Evolutionary conservation across 495 filamentous ascomycete genomes (phyloP), one percentile per base, ranked within the genome.

Genomic region (Recurvomyces mirabilis): DNA sequence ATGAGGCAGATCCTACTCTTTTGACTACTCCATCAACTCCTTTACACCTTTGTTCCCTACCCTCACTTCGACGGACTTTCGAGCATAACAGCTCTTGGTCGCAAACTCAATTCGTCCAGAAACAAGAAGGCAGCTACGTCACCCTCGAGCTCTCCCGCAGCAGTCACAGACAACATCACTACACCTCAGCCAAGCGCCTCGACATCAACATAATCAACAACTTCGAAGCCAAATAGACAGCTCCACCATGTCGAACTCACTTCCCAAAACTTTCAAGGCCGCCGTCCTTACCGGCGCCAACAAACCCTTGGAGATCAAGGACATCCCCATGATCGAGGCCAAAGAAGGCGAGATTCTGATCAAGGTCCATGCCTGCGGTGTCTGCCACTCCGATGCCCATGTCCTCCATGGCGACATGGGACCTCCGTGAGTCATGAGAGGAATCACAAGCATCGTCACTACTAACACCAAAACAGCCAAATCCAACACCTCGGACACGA

Each of bases 231-330:
- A n/a, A n/a, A n/a, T n/a, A n/a, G n/a, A n/a, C n/a, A n/a, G n/a
- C 10, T 22, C 18, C 9, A 39, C 11, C 13, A 22, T 26, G 37
- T 12, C 37, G 11, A 5, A 9, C 5, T 38, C 43, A 4, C 53
- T 63, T 32, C 65, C 64, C 28, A 65, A 65, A 43, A 63, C 57
- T 9, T 66, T 49, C 54, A 58, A 56, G 29, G 64, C 64, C 11
- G 62, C 54, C 22, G 59, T 66, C 25, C 25, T 68, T 37, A 58
- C 64, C 45, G 38, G 49, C 20, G 35, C 39, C 15, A 50, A 53
- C 22, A 43, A 51, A 21, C 55, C 57, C 10, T 54, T 60, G 35
- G 42, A 47, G 11, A 57, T 68, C 42, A 60, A 59, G 45, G 62
- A 68, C 1, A 35, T 64, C 13, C 57, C 57, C 2, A 46, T 66